These are phyloP conservation scores for Cichorium intybus DNA, from an alignment of 140 eudicot species.

Conservation along the genomic window DNA sequence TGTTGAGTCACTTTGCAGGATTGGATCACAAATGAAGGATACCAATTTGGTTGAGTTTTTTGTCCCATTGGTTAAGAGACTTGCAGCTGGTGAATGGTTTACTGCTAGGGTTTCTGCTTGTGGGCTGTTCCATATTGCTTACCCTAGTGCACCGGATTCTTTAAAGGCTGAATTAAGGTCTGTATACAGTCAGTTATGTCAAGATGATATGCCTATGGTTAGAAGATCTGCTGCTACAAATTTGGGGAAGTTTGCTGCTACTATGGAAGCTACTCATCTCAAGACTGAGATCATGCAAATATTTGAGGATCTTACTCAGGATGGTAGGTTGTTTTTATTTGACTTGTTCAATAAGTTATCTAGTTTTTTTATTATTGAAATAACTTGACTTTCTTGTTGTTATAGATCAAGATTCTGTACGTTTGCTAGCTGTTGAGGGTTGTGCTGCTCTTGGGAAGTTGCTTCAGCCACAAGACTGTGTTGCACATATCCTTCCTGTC, in stretches of 20 bases:
- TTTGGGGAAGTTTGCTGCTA: slow-evolving; percentile 93
- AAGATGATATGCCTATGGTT: slow-evolving; percentile 98
- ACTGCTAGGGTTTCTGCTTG: slow-evolving; percentile 92
- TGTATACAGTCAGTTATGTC: slow-evolving; percentile 76
- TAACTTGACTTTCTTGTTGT: background rate
- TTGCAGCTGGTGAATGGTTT: slow-evolving; percentile 96
- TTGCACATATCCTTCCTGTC: slow-evolving; percentile 88
- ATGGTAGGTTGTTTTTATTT: slow-evolving; percentile 43
- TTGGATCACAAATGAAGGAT: slow-evolving; percentile 92
- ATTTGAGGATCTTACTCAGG: slow-evolving; percentile 89
- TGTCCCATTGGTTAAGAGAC: slow-evolving; percentile 79
- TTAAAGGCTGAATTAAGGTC: slow-evolving; percentile 78
- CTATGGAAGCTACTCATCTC: slow-evolving; percentile 77
- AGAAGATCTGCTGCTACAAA: slow-evolving; percentile 92
- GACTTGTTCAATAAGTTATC: background rate
- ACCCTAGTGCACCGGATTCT: slow-evolving; percentile 67
- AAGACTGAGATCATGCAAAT: slow-evolving; percentile 85
- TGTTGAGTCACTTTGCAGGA: slow-evolving; percentile 76
- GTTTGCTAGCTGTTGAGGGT: slow-evolving; percentile 90
- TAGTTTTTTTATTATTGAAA: slow-evolving; percentile 12
- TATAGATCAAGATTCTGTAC: slow-evolving; percentile 94
- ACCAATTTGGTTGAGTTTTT: slow-evolving; percentile 67
- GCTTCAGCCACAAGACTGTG: slow-evolving; percentile 85
- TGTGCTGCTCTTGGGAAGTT: slow-evolving; percentile 97
- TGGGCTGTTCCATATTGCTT: slow-evolving; percentile 83